Conservation (phyloP, 1,284 basidiomycete species). For the Microbotryum scabiosae region DNA sequence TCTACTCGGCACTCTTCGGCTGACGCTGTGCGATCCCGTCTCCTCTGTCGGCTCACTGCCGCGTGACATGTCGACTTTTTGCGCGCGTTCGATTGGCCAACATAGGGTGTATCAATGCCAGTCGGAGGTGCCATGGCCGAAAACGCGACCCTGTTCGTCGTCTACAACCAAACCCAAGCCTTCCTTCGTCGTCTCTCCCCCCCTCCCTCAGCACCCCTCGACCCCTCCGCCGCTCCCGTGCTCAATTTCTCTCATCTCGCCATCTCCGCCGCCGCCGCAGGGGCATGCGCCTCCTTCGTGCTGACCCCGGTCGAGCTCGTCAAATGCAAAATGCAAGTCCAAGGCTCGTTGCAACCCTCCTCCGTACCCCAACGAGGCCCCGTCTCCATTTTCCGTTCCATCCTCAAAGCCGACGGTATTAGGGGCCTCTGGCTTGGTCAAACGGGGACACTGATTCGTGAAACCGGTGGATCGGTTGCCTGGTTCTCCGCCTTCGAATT, state of each 20-base stretch:
- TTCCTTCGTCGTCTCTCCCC: constrained; percentile 44
- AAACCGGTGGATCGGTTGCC: constrained; percentile 74
- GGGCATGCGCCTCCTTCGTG: constrained; percentile 70
- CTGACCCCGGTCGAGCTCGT: constrained; percentile 86
- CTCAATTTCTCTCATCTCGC: constrained; percentile 59
- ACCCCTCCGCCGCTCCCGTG: constrained; percentile 27
- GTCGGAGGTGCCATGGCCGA: constrained; percentile 83
- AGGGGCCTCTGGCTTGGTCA: constrained; percentile 80
- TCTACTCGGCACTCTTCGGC: background rate
- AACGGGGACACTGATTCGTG: constrained; percentile 72
- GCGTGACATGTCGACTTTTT: background rate
- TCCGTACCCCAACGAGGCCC: constrained; percentile 49
- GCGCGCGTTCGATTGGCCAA: background rate
- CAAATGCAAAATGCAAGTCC: constrained; percentile 94
- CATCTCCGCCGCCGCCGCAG: constrained; percentile 69
- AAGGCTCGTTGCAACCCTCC: constrained; percentile 53
- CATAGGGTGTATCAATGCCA: constrained; percentile 75
- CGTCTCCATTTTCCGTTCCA: constrained; percentile 55
- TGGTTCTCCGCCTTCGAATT: constrained; percentile 85
- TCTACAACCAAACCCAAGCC: constrained; percentile 74
- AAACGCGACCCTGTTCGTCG: constrained; percentile 78
- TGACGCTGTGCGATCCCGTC: background rate
- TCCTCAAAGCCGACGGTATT: constrained; percentile 58
- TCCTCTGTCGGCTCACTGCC: background rate
- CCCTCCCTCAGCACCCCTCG: constrained; percentile 6